These are phyloP conservation scores for Pichia sp. DNA, from an alignment of 1,139 yeast species.

Conservation along the genomic window DNA sequence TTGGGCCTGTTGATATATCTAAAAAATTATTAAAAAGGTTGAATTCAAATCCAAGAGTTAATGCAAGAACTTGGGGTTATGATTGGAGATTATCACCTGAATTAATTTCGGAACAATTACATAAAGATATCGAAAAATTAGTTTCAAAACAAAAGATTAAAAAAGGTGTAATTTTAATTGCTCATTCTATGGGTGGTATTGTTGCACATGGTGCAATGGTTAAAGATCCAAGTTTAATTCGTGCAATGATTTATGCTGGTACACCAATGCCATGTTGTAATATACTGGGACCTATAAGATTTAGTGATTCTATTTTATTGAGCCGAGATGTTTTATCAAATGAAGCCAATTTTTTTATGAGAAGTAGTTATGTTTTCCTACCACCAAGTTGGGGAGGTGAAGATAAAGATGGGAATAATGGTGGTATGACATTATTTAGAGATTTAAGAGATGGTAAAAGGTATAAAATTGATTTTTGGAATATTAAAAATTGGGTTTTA, in stretches of 20 bases:
- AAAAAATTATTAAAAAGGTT: slow-evolving; percentile 52
- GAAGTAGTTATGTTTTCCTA: slow-evolving; percentile 71
- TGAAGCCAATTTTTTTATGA: slow-evolving; percentile 82
- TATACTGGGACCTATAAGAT: slow-evolving; percentile 76
- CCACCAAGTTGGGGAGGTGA: slow-evolving; percentile 51
- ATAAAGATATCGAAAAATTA: slow-evolving; percentile 39
- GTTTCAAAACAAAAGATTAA: slow-evolving; percentile 22
- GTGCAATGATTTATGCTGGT: slow-evolving; percentile 77
- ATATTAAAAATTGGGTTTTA: slow-evolving; percentile 74
- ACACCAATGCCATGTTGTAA: slow-evolving; percentile 80
- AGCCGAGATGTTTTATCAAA: slow-evolving; percentile 70
- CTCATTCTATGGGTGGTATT: slow-evolving; percentile 93
- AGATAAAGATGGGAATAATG: slow-evolving; percentile 11
- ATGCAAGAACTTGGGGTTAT: slow-evolving; percentile 72
- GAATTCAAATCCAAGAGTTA: slow-evolving; percentile 50
- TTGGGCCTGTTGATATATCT: slow-evolving; percentile 84
- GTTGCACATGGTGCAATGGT: slow-evolving; percentile 76
- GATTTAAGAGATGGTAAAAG: slow-evolving; percentile 33
- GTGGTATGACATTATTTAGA: slow-evolving; percentile 63
- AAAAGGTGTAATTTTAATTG: slow-evolving; percentile 62
- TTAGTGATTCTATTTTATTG: slow-evolving; percentile 72
- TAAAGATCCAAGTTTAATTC: slow-evolving; percentile 55
- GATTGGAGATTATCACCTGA: slow-evolving; percentile 84
- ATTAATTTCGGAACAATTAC: slow-evolving; percentile 44
- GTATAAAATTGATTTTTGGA: slow-evolving; percentile 68